Evolutionary conservation across 1,284 basidiomycete genomes (phyloP).

Genomic region (Cutaneotrichosporon sp.): DNA sequence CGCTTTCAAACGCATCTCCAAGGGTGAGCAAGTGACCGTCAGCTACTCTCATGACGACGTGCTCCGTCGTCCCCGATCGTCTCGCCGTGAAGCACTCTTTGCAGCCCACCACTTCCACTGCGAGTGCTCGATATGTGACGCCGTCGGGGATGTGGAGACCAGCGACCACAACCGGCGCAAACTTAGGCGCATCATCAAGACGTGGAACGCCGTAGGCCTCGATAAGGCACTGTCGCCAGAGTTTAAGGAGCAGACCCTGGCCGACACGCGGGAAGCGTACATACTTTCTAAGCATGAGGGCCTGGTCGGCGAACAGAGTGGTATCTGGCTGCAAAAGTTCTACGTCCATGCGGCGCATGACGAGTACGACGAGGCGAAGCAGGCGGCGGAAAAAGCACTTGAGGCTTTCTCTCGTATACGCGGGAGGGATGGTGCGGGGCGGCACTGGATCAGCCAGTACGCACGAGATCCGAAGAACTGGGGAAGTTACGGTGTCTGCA

Average conservation of each 20-base stretch:
- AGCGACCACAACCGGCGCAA: not conserved
- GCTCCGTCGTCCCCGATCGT: not conserved
- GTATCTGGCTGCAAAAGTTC: not conserved
- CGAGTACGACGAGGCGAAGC: not conserved
- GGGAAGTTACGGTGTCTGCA: not conserved
- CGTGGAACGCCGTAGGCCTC: not conserved
- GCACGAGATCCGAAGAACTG: not conserved
- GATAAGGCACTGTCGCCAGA: not conserved
- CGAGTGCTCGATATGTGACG: not conserved
- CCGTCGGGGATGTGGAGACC: no score
- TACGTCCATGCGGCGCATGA: not conserved
- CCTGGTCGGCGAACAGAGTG: not conserved
- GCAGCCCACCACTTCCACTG: not conserved
- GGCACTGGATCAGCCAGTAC: not conserved
- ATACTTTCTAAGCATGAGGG: not conserved
- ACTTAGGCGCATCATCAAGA: not conserved
- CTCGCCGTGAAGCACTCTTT: not conserved
- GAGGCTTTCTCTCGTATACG: not conserved
- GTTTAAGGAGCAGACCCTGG: not conserved
- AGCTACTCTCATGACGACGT: not conserved
- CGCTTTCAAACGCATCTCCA: not conserved
- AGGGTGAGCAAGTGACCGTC: not conserved
- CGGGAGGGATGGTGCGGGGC: not conserved
- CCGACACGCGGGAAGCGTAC: not conserved
- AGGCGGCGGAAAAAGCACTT: not conserved